Base-by-base conservation (phyloP, 2,329 filamentous ascomycete genomes). In the Massarina eburnea region DNA sequence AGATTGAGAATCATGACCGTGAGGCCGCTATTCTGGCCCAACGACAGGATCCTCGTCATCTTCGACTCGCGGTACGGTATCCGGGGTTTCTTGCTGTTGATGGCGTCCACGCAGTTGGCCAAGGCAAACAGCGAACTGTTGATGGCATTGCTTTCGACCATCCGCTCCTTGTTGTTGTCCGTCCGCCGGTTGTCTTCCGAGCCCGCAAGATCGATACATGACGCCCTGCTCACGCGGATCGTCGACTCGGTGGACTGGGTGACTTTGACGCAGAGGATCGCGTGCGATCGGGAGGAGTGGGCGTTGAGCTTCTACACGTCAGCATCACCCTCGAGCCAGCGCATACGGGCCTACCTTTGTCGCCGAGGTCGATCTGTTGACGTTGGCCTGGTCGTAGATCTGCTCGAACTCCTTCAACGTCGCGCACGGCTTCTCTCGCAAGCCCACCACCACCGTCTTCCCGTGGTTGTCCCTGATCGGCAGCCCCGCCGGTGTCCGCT, bases 1-100 rank as follows among this genome's bases (percentile, higher is more conserved):
- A 97, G 80, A 63, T 97, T 97, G 29, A 97, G 78, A 47, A 97
- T 94, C 94, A 97, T 97, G 64, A 97, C 82, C 0, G 91, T 96
- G 56, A 96, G 83, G 40, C 94, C 92, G 54, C 95, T 90, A 73
- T 97, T 96, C 73, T 96, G 92, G 2, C 92, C 92, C 8, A 97
- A 74, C 0, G 88, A 92, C 20, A 97, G 73, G 44, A 97, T 96
- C 37, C 92, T 82, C 1, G 94, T 97, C 92, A 97, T 96, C 76
- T 97, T 96, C 43, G 88, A 94, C 67, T 96, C 92, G 45, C 92
- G 81, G 68, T 95, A 97, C 0, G 94, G 92, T 61, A 97, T 92
- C 26, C 92, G 83, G 58, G 72, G 69, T 49, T 84, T 81, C 61
- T 85, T 85, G 66, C 82, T 83, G 62, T 87, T 88, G 65, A 97